Evolutionary conservation across 805 yeast species (phyloP).

Genomic region (Teunomyces lycoperdinae): DNA sequence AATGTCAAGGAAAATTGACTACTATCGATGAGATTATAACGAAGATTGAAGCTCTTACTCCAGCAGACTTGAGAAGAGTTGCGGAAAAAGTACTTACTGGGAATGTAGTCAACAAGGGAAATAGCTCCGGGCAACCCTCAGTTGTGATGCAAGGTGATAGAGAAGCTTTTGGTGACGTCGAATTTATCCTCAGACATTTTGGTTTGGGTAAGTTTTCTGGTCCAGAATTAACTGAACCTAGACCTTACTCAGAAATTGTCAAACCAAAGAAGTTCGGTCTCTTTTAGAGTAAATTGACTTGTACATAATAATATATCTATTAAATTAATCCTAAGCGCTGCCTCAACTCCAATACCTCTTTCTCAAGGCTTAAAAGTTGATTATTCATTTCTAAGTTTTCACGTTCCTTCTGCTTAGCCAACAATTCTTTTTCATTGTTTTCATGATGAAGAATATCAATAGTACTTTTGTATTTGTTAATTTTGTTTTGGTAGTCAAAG

Average conservation of each 20-base stretch:
- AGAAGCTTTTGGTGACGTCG: slow-evolving; percentile 82
- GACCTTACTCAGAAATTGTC: slow-evolving; percentile 10
- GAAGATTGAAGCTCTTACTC: slow-evolving; percentile 66
- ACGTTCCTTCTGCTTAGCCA: slow-evolving; percentile 49
- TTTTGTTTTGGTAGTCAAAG: slow-evolving; percentile 50
- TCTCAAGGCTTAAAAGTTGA: slow-evolving; percentile 49
- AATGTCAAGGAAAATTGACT: slow-evolving; percentile 72
- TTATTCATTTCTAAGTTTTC: slow-evolving; percentile 57
- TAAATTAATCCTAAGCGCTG: slow-evolving; percentile 24
- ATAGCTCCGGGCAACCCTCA: slow-evolving; percentile 63
- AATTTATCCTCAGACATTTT: slow-evolving; percentile 56
- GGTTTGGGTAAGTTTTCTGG: slow-evolving; percentile 60
- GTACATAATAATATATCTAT: slow-evolving; percentile 1
- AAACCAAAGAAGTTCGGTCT: slow-evolving; percentile 17
- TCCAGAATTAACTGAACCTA: slow-evolving; percentile 14
- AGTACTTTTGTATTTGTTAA: slow-evolving; percentile 38
- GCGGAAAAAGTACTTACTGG: slow-evolving; percentile 77
- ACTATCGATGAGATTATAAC: slow-evolving; percentile 78
- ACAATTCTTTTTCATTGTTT: slow-evolving; percentile 40
- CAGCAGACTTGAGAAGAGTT: slow-evolving; percentile 65
- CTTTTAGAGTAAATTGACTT: slow-evolving; percentile 14
- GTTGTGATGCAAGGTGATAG: slow-evolving; percentile 87
- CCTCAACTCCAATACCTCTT: slow-evolving; percentile 58
- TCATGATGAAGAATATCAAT: slow-evolving; percentile 40
- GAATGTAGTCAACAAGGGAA: slow-evolving; percentile 48